A percentile compares a stretch with the other conserved stretches of the same genome.
These are phyloP conservation scores for Liriodendron chinense DNA, from an alignment of 164 flowering plant genomes.

Conservation along the genomic window DNA sequence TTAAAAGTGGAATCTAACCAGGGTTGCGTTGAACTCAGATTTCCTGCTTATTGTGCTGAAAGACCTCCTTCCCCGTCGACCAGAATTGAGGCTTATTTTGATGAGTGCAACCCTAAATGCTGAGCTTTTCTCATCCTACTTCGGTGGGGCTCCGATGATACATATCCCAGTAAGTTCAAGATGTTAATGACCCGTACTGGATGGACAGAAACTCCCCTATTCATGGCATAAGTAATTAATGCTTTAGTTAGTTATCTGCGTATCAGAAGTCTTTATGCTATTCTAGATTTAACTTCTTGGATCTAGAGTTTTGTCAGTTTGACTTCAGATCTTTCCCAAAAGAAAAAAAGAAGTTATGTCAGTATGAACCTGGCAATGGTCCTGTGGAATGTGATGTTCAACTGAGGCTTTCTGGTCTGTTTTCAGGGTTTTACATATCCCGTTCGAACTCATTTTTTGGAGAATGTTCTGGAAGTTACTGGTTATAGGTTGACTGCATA, in stretches of 20 bases:
- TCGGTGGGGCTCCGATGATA: conserved; percentile 82
- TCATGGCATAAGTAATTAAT: not conserved
- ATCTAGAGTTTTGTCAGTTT: not conserved
- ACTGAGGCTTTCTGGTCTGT: not conserved
- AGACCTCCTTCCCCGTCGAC: conserved; percentile 90
- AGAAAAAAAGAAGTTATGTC: not conserved
- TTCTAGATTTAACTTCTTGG: not conserved
- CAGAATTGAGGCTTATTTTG: conserved; percentile 77
- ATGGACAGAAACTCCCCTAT: not conserved
- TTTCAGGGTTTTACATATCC: conserved; percentile 92
- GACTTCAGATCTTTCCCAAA: not conserved
- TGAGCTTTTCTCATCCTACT: conserved; percentile 82
- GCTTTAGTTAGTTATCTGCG: not conserved
- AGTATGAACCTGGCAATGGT: not conserved
- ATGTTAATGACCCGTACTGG: not conserved
- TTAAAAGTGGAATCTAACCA: conserved; percentile 20
- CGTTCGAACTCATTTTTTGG: conserved; percentile 77
- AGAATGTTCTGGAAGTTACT: conserved; percentile 74
- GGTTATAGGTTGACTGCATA: conserved; percentile 75
- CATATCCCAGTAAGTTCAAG: conserved; percentile 80
- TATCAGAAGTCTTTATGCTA: not conserved
- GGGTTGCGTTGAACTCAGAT: conserved; percentile 46
- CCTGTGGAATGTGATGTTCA: conserved; percentile 3
- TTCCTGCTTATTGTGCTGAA: conserved; percentile 86
- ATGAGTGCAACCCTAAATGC: conserved; percentile 98